These are phyloP conservation scores for Vachellia pachyceras DNA, from an alignment of 306 rosid species.

Conservation along the genomic window DNA sequence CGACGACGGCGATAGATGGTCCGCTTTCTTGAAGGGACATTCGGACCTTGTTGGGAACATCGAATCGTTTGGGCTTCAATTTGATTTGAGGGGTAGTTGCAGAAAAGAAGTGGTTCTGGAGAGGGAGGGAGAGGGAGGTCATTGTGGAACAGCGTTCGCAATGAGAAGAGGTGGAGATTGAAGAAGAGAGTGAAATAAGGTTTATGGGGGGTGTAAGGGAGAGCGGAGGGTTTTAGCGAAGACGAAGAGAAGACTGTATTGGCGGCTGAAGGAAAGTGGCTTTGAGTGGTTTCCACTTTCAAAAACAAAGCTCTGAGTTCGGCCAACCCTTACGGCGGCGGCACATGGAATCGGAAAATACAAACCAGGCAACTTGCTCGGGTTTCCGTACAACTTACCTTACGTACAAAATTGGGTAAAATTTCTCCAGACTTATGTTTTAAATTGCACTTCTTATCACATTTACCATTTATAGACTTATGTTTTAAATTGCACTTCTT, in stretches of 20 bases:
- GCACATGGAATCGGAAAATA: background rate
- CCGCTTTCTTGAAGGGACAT: slow-evolving; percentile 78
- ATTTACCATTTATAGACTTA: too few species aligned
- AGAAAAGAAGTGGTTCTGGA: slow-evolving; percentile 47
- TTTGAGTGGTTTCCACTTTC: background rate
- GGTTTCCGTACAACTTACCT: background rate
- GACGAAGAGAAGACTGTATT: background rate
- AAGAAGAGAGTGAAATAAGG: background rate
- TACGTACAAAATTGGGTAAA: too few species aligned
- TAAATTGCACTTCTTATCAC: too few species aligned
- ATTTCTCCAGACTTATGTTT: too few species aligned
- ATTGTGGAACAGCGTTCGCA: slow-evolving; percentile 3
- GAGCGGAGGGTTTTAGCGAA: background rate
- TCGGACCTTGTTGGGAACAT: slow-evolving; percentile 47
- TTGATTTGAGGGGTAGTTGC: slow-evolving; percentile 19
- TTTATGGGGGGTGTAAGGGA: background rate
- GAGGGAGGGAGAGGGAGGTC: slow-evolving; percentile 57
- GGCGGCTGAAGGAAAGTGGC: slow-evolving; percentile 12
- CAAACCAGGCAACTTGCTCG: background rate
- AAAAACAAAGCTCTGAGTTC: background rate
- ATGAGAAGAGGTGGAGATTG: background rate
- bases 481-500: too few species aligned
- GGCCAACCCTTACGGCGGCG: background rate
- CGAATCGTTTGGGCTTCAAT: slow-evolving; percentile 29
- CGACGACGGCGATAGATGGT: slow-evolving; percentile 87